Evolutionary conservation across 345 rosid species (phyloP).

Genomic region (Dimocarpus longan): DNA sequence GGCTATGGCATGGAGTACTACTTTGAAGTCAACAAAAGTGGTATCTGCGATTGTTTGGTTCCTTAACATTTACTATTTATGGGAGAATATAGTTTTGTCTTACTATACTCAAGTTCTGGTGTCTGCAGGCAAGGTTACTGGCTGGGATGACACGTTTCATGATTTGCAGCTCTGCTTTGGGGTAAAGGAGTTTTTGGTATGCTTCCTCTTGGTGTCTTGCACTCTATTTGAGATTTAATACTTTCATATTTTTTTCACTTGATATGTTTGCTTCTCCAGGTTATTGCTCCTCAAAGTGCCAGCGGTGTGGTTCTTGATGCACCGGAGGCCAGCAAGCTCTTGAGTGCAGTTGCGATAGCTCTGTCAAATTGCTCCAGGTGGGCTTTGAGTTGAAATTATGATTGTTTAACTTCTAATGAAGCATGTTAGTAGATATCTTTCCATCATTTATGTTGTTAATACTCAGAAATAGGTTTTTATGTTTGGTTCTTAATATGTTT

Average conservation of each 20-base stretch:
- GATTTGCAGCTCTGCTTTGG: slow-evolving; percentile 97
- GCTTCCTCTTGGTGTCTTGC: slow-evolving; percentile 16
- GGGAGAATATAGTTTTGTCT: slow-evolving; percentile 13
- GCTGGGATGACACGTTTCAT: slow-evolving; percentile 66
- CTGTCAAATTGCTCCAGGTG: slow-evolving; percentile 92
- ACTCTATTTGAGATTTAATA: not conserved
- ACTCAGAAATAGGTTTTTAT: not conserved
- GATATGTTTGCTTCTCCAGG: slow-evolving; percentile 45
- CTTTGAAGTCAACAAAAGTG: slow-evolving; percentile 51
- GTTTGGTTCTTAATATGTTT: not conserved
- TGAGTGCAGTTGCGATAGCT: slow-evolving; percentile 93
- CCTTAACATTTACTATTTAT: slow-evolving; percentile 7
- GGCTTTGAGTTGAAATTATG: slow-evolving; percentile 29
- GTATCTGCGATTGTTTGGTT: slow-evolving; percentile 37
- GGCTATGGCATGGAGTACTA: slow-evolving; percentile 88
- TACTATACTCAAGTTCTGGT: slow-evolving; percentile 35
- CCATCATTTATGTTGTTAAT: not conserved
- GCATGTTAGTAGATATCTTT: slow-evolving; percentile 9
- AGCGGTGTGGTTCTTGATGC: slow-evolving; percentile 94
- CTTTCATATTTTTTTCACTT: slow-evolving; percentile 14
- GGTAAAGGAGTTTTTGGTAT: slow-evolving; percentile 88
- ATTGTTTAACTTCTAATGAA: slow-evolving; percentile 16
- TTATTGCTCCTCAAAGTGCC: slow-evolving; percentile 95
- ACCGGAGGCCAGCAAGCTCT: slow-evolving; percentile 90
- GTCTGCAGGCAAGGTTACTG: slow-evolving; percentile 60